Conservation (phyloP, 352 stramenopile species). For the Globisporangium megalacanthum region DNA sequence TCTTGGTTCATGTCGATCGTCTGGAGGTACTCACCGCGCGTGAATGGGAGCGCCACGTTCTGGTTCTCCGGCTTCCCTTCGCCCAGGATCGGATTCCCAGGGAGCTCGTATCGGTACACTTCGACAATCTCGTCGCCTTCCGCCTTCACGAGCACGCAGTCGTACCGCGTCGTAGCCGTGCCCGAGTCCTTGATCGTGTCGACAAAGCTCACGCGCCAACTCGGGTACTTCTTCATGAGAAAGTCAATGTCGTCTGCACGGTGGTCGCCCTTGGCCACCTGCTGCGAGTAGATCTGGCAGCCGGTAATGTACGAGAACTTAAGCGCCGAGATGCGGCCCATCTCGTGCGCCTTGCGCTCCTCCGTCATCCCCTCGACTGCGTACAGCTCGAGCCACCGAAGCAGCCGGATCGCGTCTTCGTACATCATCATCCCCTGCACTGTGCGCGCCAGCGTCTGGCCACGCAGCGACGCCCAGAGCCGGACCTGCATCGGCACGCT, state of each 20-base stretch:
- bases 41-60: slow-evolving; percentile 85
- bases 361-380: slow-evolving; percentile 53
- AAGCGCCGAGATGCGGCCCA: slow-evolving; percentile 79
- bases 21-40: slow-evolving; percentile 81
- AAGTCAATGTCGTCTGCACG: slow-evolving; percentile 88
- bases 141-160: slow-evolving; percentile 78
- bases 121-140: slow-evolving; percentile 80
- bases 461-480: slow-evolving; percentile 79
- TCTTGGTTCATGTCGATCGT: slow-evolving; percentile 92
- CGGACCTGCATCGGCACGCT: slow-evolving; percentile 67
- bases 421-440: slow-evolving; percentile 88
- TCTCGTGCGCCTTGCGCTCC: slow-evolving; percentile 67
- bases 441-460: slow-evolving; percentile 82
- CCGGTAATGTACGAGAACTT: slow-evolving; percentile 89
- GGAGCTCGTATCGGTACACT: slow-evolving; percentile 84
- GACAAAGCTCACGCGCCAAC: slow-evolving; percentile 86
- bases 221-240: slow-evolving; percentile 85
- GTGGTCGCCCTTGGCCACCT: slow-evolving; percentile 66
- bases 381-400: slow-evolving; percentile 82
- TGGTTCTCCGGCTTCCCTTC: slow-evolving; percentile 88
- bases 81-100: slow-evolving; percentile 84
- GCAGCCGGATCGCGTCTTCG: slow-evolving; percentile 73
- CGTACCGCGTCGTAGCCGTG: slow-evolving; percentile 29
- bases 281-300: slow-evolving; percentile 85
- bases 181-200: slow-evolving; percentile 46